A percentile compares a stretch with the other conserved stretches of the same genome.
These are phyloP conservation scores for Tolypocladium cylindrosporum DNA, from an alignment of 2,329 filamentous ascomycete species.

Conservation along the genomic window DNA sequence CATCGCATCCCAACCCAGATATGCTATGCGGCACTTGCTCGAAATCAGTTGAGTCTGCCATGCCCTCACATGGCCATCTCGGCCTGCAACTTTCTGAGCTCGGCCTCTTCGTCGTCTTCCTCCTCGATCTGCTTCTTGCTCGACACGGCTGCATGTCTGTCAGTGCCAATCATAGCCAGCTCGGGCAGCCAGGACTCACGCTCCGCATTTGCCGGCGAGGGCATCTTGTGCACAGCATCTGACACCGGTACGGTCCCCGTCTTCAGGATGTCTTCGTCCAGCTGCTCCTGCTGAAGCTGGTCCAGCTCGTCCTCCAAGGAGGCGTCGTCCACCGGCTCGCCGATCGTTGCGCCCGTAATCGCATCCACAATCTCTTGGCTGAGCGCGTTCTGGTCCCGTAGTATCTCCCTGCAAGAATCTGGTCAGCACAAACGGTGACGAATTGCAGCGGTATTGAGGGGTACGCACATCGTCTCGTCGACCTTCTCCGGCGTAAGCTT, in stretches of 20 bases:
- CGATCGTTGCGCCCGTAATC: constrained; percentile 62
- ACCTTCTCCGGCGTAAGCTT: constrained; percentile 90
- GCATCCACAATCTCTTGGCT: constrained; percentile 86
- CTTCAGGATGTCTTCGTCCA: constrained; percentile 90
- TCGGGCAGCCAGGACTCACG: constrained; percentile 43
- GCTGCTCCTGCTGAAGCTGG: constrained; percentile 76
- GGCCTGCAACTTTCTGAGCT: constrained; percentile 83
- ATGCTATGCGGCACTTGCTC: constrained; percentile 5
- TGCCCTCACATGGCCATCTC: constrained; percentile 83
- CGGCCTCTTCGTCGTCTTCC: constrained; percentile 93
- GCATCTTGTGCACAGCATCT: constrained; percentile 69
- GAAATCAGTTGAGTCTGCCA: neutral
- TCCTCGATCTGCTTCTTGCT: constrained; percentile 37
- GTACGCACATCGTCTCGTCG: constrained; percentile 80
- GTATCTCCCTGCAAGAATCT: constrained; percentile 57
- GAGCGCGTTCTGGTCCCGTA: constrained; percentile 85
- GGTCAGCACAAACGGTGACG: neutral
- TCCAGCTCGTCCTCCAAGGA: constrained; percentile 83
- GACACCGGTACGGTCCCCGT: constrained; percentile 76
- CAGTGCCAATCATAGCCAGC: neutral
- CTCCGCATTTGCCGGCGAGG: constrained; percentile 63
- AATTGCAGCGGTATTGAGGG: no score
- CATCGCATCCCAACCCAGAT: constrained; percentile 2
- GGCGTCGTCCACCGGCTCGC: constrained; percentile 68
- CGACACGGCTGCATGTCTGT: constrained; percentile 17